phyloP scores from a whole-genome alignment of 1,139 yeast genomes.

The Zygoascus sp. region DNA sequence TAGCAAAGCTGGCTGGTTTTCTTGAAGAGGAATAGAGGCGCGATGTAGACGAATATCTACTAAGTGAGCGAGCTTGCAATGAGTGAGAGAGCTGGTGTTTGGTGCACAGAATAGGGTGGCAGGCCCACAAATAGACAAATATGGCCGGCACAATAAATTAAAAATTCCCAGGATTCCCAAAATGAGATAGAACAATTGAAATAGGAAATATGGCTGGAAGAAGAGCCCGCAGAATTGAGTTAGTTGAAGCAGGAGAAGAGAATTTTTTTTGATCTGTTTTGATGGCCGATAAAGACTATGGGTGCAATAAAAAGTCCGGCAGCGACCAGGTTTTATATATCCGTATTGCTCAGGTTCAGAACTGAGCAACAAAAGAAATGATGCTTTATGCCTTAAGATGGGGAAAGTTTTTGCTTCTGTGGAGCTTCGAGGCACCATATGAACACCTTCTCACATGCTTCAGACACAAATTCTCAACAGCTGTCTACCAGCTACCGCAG shows the following conservation, averaged over 20 bases:
- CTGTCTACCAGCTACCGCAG: background rate
- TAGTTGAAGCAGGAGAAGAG: background rate
- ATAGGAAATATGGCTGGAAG: too few relatives aligned
- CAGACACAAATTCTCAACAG: background rate
- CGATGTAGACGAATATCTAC: too few relatives aligned
- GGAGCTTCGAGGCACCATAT: background rate
- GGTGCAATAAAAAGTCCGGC: too few relatives aligned
- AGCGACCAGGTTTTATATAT: constrained; percentile 1
- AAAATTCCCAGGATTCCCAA: too few relatives aligned
- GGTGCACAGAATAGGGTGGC: background rate
- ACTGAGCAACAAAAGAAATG: background rate
- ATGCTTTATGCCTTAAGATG: background rate
- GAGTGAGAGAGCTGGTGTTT: too few relatives aligned
- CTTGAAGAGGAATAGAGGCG: background rate
- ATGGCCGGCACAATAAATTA: too few relatives aligned
- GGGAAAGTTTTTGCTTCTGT: background rate
- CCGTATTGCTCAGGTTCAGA: background rate
- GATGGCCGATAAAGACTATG: too few relatives aligned
- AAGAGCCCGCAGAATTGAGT: too few relatives aligned
- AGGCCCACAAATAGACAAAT: too few relatives aligned
- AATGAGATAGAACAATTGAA: too few relatives aligned
- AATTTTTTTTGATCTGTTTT: too few relatives aligned
- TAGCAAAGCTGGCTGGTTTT: background rate
- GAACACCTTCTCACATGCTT: background rate
- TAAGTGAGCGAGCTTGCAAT: too few relatives aligned